phyloP scores from a whole-genome alignment of 2,329 filamentous ascomycete species.

The Fusarium pilosicola region DNA sequence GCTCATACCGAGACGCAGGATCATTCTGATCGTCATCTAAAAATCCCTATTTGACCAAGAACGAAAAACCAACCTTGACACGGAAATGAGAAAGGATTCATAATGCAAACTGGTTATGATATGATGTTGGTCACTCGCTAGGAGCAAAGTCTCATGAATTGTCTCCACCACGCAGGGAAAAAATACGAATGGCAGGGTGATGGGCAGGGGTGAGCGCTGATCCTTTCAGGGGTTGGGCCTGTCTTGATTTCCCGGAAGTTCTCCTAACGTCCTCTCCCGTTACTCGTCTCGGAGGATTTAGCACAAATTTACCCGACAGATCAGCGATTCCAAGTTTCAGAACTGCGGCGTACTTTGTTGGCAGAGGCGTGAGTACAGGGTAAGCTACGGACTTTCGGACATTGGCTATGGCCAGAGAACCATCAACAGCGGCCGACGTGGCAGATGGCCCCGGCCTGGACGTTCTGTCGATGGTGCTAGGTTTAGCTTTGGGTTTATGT shows the following conservation, averaged over 20 bases:
- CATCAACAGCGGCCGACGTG: not conserved
- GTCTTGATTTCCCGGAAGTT: not conserved
- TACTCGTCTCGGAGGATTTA: not conserved
- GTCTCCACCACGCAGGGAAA: not conserved
- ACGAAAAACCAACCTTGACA: not conserved
- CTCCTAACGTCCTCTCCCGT: not conserved
- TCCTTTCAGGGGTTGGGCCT: not conserved
- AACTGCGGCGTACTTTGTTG: not conserved
- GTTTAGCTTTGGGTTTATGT: not conserved
- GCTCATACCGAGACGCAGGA: not conserved
- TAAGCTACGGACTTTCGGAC: not conserved
- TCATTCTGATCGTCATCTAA: not conserved
- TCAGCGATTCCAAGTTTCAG: not conserved
- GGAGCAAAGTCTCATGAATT: not conserved
- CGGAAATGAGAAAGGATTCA: not conserved
- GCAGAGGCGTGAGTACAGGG: accelerated
- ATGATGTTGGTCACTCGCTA: not conserved
- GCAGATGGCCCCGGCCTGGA: no score
- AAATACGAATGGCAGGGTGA: not conserved
- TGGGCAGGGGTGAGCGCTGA: not conserved
- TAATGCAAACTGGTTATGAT: not conserved
- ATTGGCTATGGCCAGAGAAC: not conserved
- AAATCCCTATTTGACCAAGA: not conserved
- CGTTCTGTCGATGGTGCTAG: not conserved
- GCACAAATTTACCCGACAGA: not conserved